Conservation (phyloP, 257 asterid species). For the Capsicum chinense region DNA sequence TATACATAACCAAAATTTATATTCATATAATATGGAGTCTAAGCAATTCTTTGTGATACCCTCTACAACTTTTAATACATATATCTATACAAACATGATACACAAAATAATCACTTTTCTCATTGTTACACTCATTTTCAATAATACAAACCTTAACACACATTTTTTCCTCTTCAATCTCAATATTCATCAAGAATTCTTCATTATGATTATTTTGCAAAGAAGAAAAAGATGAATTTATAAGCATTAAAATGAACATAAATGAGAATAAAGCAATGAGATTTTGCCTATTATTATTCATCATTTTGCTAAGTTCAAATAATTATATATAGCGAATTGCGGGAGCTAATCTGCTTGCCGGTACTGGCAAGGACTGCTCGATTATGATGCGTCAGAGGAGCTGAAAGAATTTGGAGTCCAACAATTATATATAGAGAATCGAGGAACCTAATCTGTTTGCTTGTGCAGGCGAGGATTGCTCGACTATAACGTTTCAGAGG, state of each 20-base stretch:
- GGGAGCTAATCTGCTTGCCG: no score
- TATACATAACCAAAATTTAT: background rate
- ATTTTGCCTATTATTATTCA: background rate
- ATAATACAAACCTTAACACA: constrained; percentile 11
- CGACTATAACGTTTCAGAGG: no score
- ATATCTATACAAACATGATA: constrained; percentile 13
- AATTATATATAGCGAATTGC: background rate
- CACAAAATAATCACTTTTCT: constrained; percentile 15
- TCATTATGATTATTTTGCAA: background rate
- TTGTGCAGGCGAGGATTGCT: no score
- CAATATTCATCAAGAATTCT: background rate
- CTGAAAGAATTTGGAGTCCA: no score
- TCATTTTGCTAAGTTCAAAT: background rate
- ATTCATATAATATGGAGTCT: background rate
- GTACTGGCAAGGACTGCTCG: no score
- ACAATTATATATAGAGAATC: background rate
- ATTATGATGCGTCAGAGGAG: no score
- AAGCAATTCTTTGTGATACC: background rate
- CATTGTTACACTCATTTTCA: constrained; percentile 16
- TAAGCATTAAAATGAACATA: background rate
- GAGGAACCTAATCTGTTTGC: no score
- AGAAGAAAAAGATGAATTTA: background rate
- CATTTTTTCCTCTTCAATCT: background rate
- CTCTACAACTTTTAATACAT: constrained; percentile 21
- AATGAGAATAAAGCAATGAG: background rate